Conservation (phyloP, 108 stramenopile species). For the Tribonema minus region DNA sequence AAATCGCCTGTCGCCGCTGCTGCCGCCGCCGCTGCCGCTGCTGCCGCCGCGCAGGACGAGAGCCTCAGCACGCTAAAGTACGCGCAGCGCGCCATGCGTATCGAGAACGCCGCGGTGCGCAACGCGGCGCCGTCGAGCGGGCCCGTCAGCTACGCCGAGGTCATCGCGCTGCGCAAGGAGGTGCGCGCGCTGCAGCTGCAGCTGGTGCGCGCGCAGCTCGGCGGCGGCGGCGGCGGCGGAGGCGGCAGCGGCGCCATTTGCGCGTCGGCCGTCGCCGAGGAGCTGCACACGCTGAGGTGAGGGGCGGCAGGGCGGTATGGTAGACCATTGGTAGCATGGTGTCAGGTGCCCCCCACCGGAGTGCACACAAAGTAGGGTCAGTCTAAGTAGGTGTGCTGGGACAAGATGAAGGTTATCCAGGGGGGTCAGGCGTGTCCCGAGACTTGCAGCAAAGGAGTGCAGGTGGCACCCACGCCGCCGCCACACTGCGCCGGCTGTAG, state of each 20-base stretch:
- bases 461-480: no score
- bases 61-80: constrained; percentile 41
- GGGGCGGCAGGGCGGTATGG: neutral
- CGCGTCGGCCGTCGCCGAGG: constrained; percentile 4
- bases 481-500: no score
- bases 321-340: no score
- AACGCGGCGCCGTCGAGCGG: constrained; percentile 17
- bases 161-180: constrained; percentile 26
- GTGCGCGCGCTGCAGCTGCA: constrained; percentile 32
- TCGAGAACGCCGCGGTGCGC: constrained; percentile 28
- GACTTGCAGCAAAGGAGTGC: no score
- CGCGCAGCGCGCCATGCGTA: constrained; percentile 23
- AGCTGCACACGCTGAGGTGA: neutral
- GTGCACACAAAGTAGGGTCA: no score
- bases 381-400: no score
- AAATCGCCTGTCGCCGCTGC: neutral
- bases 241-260: neutral
- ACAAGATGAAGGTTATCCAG: no score
- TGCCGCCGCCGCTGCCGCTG: neutral
- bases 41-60: neutral
- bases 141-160: constrained; percentile 45
- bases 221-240: constrained; percentile 1
- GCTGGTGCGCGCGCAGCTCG: constrained; percentile 19
- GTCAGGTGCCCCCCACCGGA: no score
- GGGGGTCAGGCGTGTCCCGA: no score